Evolutionary conservation across 2,329 filamentous ascomycete species (phyloP), one percentile per base, ranked within the genome.

Genomic region (Amylocarpus encephaloides): DNA sequence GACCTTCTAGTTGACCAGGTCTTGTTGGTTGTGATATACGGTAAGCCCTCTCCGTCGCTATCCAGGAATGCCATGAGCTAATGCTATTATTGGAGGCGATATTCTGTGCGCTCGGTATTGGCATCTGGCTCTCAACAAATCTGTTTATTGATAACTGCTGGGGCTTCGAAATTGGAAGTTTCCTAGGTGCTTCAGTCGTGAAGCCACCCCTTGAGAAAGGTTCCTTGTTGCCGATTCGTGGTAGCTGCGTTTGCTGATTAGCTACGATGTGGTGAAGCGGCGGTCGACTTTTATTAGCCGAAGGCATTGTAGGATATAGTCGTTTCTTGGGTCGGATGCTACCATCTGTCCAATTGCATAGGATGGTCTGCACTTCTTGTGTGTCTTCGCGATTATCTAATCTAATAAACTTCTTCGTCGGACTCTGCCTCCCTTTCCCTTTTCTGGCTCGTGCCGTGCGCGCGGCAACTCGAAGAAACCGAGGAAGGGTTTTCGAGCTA

Each of bases 351-450:
- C 82, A 85, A 46, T 75, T 68, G 34, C 70, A 67, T 18, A 85
- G 65, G 9, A 78, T 69, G 6, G 71, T 71, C 9, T 73, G 67
- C 1, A 73, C 80, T 61, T 84, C 81, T 15, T 79, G 55, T 52
- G 82, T 79, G 59, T 85, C 82, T 55, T 70, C 69, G n/a, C 79
- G 74, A 29, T 72, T 81, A 18, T 77, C 79, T n/a, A 85, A 68
- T 49, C 74, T 72, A 52, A 85, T 80, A n/a, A 69, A 64, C 60
- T 85, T 85, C 39, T 61, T 70, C 0, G 67, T 67, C 1, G 79
- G 79, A 48, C 74, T 82, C 6, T 75, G 71, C 60, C 77, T 76
- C 13, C 81, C 81, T 54, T 75, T 68, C 11, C 72, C 70, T 22
- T 55, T 60, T 32, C 71, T 73, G 46, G 65, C 70, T 48, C 68